Evolutionary conservation across 2,329 filamentous ascomycete genomes (phyloP).

Genomic region (Xenoacremonium recifei): DNA sequence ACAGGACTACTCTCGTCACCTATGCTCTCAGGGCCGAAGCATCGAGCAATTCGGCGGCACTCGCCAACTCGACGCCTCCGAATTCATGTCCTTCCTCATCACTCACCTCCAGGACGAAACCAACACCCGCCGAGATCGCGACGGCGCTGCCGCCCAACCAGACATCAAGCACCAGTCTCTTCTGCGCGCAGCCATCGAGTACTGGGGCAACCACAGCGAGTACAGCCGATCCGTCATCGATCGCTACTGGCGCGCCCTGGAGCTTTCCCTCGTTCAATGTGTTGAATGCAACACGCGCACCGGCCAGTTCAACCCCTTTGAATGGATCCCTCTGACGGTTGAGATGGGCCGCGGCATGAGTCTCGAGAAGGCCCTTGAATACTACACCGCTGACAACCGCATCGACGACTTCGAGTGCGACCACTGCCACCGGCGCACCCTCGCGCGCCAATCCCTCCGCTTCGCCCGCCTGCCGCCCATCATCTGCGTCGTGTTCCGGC

Average conservation of each 20-base stretch:
- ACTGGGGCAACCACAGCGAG: constrained; percentile 71
- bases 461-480: constrained; percentile 78
- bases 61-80: constrained; percentile 86
- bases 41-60: constrained; percentile 62
- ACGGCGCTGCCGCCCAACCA: constrained; percentile 30
- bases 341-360: constrained; percentile 30
- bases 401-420: constrained; percentile 73
- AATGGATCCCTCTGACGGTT: constrained; percentile 53
- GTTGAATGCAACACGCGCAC: constrained; percentile 52
- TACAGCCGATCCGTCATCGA: constrained; percentile 75
- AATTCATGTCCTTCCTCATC: constrained; percentile 82
- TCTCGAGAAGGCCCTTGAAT: constrained; percentile 63
- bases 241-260: constrained; percentile 75
- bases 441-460: constrained; percentile 68
- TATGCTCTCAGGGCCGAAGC: constrained; percentile 30
- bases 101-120: constrained; percentile 84
- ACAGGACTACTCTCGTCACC: constrained; percentile 53
- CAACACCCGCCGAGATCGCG: constrained; percentile 55
- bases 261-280: constrained; percentile 70
- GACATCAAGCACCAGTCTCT: constrained; percentile 32
- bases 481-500: constrained; percentile 75
- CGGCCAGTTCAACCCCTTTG: constrained; percentile 44
- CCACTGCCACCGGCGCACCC: constrained; percentile 62
- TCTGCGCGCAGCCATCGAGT: constrained; percentile 62
- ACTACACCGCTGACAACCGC: constrained; percentile 66